Base-by-base conservation (phyloP, 768 basidiomycete species). In the Amanita molliuscula region DNA sequence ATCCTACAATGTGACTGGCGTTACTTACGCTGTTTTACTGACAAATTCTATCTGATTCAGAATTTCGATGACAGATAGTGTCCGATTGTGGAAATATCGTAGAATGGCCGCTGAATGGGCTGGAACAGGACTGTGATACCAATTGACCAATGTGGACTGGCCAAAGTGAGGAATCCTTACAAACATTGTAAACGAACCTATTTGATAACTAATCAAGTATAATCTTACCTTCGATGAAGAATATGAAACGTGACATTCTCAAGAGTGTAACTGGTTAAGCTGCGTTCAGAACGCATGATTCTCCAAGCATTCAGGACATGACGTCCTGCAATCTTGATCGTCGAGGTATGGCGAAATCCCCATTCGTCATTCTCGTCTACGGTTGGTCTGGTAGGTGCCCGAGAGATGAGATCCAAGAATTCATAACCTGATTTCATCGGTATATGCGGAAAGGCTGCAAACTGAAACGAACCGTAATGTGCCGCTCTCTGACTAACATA, bases 241-340 rank as follows among this genome's bases (percentile, higher is more conserved):
- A 94, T 60, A 55, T 95, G 82, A 59, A 91, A 93, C 0, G 73
- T 88, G 0, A 89, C 82, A 56, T 94, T 91, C 66, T 97, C 95
- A 55, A 98, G 85, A 0, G 88, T 81, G 64, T 98, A 93, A 52
- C 77, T 81, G 31, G 74, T 77, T 48, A 97, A 65, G 16, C 74
- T 80, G 53, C 82, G 77, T 58, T 98, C 95, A 1, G 81, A 78
- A 29, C 91, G 82, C 77, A 97, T 88, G 46, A 97, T 79, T 49
- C 93, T 74, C 93, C 93, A 97, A 11, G 90, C 66, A 56, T 98
- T 96, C 42, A 99, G 70, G 29, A 95, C 85, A 61, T 99, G 94
- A 15, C 96, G 75, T 0, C 96, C 96, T 18, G 76, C 71, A 34
- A 93, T 82, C 54, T 81, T 83, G 65, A 99, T 85, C 1, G 84